These are phyloP conservation scores for Achaetomium macrosporum DNA, from an alignment of 2,329 filamentous ascomycete genomes.

Conservation along the genomic window DNA sequence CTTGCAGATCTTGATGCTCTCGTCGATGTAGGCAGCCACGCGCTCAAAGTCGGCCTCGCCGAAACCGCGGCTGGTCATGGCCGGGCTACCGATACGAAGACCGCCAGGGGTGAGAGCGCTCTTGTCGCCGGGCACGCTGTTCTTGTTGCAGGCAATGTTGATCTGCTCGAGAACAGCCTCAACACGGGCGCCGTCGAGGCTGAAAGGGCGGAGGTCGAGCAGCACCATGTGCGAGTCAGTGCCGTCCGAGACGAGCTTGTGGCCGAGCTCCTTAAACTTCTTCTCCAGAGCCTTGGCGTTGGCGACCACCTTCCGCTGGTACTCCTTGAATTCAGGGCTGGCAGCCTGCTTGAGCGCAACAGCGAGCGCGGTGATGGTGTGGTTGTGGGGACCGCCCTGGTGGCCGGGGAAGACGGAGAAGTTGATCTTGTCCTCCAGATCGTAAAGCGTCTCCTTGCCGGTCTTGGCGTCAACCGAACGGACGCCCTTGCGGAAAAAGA, in stretches of 20 bases:
- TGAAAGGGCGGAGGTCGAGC: slow-evolving; percentile 81
- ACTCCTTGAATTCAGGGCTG: slow-evolving; percentile 82
- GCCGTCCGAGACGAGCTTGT: slow-evolving; percentile 91
- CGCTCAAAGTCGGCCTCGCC: slow-evolving; percentile 86
- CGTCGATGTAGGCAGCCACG: slow-evolving; percentile 84
- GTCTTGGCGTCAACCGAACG: slow-evolving; percentile 85
- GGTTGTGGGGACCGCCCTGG: slow-evolving; percentile 98
- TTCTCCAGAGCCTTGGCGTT: slow-evolving; percentile 90
- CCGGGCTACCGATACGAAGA: slow-evolving; percentile 92
- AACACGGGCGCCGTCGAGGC: slow-evolving; percentile 87
- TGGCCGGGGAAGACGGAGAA: slow-evolving; percentile 98
- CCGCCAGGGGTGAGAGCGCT: slow-evolving; percentile 90
- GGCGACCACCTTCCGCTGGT: slow-evolving; percentile 85
- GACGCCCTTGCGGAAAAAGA: slow-evolving; percentile 98
- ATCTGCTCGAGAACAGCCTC: slow-evolving; percentile 96
- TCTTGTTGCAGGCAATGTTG: slow-evolving; percentile 99
- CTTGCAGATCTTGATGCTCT: slow-evolving; percentile 83
- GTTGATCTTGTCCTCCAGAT: slow-evolving; percentile 95
- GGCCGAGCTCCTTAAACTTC: slow-evolving; percentile 78
- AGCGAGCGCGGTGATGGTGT: slow-evolving; percentile 95
- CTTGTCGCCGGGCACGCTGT: slow-evolving; percentile 96
- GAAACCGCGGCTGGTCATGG: slow-evolving; percentile 96
- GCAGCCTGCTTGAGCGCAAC: slow-evolving; percentile 94
- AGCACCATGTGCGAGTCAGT: slow-evolving; percentile 98
- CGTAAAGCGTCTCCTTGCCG: slow-evolving; percentile 83